Conservation (phyloP, 192 early-diverging fungal genomes). For the Linnemannia zychae region DNA sequence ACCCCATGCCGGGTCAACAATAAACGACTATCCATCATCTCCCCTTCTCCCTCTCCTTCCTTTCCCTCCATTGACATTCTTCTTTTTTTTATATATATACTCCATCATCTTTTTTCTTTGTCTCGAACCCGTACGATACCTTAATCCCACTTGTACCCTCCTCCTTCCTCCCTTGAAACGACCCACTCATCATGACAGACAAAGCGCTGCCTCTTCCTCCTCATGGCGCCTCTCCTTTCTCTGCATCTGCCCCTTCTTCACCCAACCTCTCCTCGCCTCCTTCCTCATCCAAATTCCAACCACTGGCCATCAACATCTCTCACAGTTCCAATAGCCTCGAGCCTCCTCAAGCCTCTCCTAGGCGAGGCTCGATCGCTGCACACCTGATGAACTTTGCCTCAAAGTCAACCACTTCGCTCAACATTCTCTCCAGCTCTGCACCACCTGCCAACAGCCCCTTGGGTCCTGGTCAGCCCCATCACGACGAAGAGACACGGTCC, state of each 20-base stretch:
- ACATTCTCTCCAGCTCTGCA: constrained; percentile 44
- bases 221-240: constrained; percentile 1
- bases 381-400: constrained; percentile 45
- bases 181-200: constrained; percentile 9
- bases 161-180: not conserved
- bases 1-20: not conserved
- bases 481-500: constrained; percentile 22
- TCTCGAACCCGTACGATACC: constrained; percentile 2
- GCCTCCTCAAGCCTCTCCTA: constrained; percentile 17
- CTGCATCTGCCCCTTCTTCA: constrained; percentile 13
- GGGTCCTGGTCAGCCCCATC: constrained; percentile 6
- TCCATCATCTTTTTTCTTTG: not conserved
- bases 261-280: not conserved
- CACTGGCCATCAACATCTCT: constrained; percentile 28
- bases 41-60: not conserved
- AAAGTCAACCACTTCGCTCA: constrained; percentile 44
- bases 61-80: not conserved
- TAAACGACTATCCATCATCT: not conserved
- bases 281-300: constrained; percentile 25
- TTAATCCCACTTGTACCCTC: not conserved
- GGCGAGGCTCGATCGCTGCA: constrained; percentile 48
- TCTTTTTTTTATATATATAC: not conserved
- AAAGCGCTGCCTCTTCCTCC: constrained; percentile 14
- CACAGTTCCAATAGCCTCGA: not conserved
- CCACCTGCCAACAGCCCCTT: constrained; percentile 15